Percentiles rank a stretch among this genome's conserved stretches.
Conservation (phyloP, 768 basidiomycete species). For the Coprinellus micaceus region DNA sequence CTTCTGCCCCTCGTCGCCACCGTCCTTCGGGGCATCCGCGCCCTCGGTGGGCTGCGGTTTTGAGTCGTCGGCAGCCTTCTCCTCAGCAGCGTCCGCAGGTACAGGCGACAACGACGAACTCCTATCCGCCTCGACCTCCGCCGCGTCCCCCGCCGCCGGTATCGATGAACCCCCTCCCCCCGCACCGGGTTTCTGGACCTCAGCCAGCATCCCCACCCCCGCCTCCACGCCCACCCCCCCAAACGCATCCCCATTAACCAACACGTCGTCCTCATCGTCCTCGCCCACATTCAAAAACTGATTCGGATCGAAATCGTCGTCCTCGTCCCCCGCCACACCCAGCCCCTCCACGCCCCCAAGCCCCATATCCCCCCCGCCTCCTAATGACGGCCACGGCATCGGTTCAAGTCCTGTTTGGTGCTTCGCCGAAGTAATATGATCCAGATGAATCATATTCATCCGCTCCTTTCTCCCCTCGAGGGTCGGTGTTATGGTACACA, state of each 20-base stretch:
- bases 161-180: neutral
- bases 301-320: constrained; percentile 9
- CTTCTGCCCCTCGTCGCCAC: constrained; percentile 29
- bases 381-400: constrained; percentile 11
- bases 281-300: constrained; percentile 8
- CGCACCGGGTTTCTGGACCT: neutral
- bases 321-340: too few relatives aligned
- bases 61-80: constrained; percentile 9
- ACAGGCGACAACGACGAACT: constrained; percentile 58
- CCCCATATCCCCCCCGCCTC: neutral
- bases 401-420: constrained; percentile 11
- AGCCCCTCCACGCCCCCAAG: too few relatives aligned
- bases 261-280: neutral
- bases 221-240: too few relatives aligned
- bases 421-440: constrained; percentile 1
- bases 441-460: constrained; percentile 9
- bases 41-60: constrained; percentile 21
- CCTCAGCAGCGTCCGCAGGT: constrained; percentile 41
- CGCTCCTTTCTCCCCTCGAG: neutral
- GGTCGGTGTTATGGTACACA: too few relatives aligned
- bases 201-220: neutral
- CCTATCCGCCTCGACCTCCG: constrained; percentile 28
- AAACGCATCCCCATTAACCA: neutral
- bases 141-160: neutral
- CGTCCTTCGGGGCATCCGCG: constrained; percentile 3